Conservation (phyloP, 805 yeast species). For the Ogataea dorogensis region DNA sequence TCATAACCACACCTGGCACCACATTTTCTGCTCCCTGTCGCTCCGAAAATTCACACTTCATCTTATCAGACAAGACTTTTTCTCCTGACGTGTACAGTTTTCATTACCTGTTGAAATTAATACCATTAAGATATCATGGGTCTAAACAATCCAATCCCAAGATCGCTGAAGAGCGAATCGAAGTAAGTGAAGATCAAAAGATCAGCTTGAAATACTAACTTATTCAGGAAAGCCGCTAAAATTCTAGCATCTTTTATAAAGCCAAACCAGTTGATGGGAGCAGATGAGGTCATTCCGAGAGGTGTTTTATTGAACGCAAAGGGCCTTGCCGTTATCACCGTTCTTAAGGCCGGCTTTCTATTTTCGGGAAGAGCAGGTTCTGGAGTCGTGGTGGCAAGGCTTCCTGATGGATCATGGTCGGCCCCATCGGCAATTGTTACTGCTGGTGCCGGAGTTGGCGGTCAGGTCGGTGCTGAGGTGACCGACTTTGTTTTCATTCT, state of each 20-base stretch:
- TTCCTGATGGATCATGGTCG: slow-evolving; percentile 96
- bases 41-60: slow-evolving; percentile 7
- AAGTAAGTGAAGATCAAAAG: no score
- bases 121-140: slow-evolving; percentile 47
- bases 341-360: slow-evolving; percentile 93
- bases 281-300: slow-evolving; percentile 88
- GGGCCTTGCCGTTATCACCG: slow-evolving; percentile 89
- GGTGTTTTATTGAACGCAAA: slow-evolving; percentile 82
- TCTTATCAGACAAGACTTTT: slow-evolving; percentile 13
- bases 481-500: slow-evolving; percentile 95
- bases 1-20: slow-evolving; percentile 16
- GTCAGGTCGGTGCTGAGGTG: slow-evolving; percentile 93
- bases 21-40: slow-evolving; percentile 9
- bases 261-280: slow-evolving; percentile 91
- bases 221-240: slow-evolving; percentile 84
- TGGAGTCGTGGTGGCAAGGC: slow-evolving; percentile 89
- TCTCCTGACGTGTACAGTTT: slow-evolving; percentile 9
- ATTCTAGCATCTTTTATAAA: slow-evolving; percentile 85
- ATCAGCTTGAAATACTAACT: slow-evolving; percentile 7
- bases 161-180: slow-evolving; percentile 82
- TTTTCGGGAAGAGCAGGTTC: slow-evolving; percentile 98
- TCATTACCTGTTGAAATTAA: neutral
- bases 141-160: slow-evolving; percentile 91
- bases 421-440: slow-evolving; percentile 95
- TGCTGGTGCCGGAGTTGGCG: slow-evolving; percentile 99